Percentiles rank a stretch among this genome's conserved stretches.
Evolutionary conservation across 768 basidiomycete genomes (phyloP).

Genomic region (Leucocoprinus sp.): DNA sequence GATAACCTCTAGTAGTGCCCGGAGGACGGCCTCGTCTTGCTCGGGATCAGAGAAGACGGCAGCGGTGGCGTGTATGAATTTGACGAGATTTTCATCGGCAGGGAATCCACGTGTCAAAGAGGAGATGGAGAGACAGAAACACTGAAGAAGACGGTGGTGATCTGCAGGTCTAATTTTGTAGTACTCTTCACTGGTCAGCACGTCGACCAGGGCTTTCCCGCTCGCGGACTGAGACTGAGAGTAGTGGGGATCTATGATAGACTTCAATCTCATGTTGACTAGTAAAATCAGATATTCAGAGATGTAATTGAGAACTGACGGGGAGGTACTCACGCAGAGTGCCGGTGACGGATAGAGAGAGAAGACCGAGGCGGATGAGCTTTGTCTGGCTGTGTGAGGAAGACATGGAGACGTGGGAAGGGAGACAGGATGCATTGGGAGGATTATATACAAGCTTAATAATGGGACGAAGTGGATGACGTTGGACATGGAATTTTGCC

Average conservation of each 20-base stretch:
- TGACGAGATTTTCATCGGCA: constrained; percentile 2
- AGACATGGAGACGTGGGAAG: constrained; percentile 1
- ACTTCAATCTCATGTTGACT: constrained; percentile 8
- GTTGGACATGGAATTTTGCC: background rate
- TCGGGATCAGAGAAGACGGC: constrained; percentile 11
- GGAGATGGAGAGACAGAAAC: constrained; percentile 11
- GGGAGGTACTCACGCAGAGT: constrained; percentile 3
- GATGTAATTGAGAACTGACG: no score
- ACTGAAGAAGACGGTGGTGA: constrained; percentile 9
- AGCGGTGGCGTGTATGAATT: constrained; percentile 10
- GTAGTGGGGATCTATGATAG: constrained; percentile 7
- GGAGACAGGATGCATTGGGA: background rate
- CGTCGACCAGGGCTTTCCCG: constrained; percentile 4
- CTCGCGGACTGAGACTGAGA: constrained; percentile 8
- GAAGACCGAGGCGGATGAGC: constrained; percentile 7
- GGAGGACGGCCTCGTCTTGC: constrained; percentile 4
- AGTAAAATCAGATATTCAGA: background rate
- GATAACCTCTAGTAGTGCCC: constrained; percentile 4
- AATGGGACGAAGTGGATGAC: background rate
- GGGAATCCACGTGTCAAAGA: constrained; percentile 7
- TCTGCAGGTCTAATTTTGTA: background rate
- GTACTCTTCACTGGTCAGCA: constrained; percentile 9
- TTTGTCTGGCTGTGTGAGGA: constrained; percentile 6
- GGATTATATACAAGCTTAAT: background rate
- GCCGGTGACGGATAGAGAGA: constrained; percentile 7